Base-by-base conservation (phyloP, 2,329 filamentous ascomycete genomes). In the Ilyonectria robusta region DNA sequence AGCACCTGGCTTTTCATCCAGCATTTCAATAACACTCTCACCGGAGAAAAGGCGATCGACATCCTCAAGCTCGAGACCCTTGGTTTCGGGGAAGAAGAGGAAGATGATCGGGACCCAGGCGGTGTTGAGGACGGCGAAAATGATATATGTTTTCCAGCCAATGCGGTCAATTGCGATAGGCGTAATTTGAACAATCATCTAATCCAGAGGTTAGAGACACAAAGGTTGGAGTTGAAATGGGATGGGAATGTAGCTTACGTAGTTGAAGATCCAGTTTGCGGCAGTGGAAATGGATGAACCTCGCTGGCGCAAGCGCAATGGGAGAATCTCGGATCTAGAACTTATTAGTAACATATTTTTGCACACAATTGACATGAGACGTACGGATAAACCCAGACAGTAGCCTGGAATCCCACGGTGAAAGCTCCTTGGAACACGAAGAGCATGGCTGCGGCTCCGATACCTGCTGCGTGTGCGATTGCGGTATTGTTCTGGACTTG, bases 81-180 rank as follows among this genome's bases (percentile, higher is more conserved):
- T 83, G 0, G 84, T 86, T 67, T 86, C 84, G 0, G 83, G 84
- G 70, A 83, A 86, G 75, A 85, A 84, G 63, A 84, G 78, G 68
- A 80, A 86, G 3, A 86, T 67, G 2, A 73, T 21, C 3, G 71
- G 71, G 1, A 72, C 63, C 55, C 59, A 72, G 3, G 62, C 42
- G 6, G 66, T 23, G 29, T 72, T 72, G 2, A 87, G 81, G 7
- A 84, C 81, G 3, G 86, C 84, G 75, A 87, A 90, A 66, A 83
- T 84, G 60, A 82, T 80, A 1, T 82, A 90, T 5, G 84, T 85
- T 19, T 84, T 83, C 72, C 81, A 87, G 13, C 79, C 81, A 7
- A 82, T 88, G 23, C 86, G 84, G 8, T 70, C 66, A 29, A 72
- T 72, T 1, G 70, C 70, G 7, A 72, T 70, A 2, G 70, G 70